Conservation (phyloP, 2,329 filamentous ascomycete genomes). For the Mariannaea sp. region DNA sequence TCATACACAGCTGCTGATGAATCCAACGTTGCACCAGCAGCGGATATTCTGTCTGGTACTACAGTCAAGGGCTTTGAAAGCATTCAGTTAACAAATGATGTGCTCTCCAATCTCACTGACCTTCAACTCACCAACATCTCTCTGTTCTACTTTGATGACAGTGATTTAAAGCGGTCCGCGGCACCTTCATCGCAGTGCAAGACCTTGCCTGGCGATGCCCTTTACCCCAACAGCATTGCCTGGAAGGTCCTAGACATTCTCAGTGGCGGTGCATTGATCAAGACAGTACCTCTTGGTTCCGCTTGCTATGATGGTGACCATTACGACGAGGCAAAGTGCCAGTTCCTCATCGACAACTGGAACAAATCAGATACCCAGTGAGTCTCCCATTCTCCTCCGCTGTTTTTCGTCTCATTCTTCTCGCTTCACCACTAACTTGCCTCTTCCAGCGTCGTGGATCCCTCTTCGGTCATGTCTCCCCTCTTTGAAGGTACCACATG, state of each 20-base stretch:
- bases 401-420: not conserved
- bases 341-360: conserved; percentile 37
- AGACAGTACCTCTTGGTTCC: conserved; percentile 40
- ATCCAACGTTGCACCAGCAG: conserved; percentile 33
- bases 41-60: conserved; percentile 9
- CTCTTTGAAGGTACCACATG: conserved; percentile 47
- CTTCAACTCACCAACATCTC: conserved; percentile 36
- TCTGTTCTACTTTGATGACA: conserved; percentile 40
- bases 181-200: conserved; percentile 36
- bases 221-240: conserved; percentile 34
- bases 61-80: conserved; percentile 25
- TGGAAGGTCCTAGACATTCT: conserved; percentile 44
- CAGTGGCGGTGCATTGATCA: conserved; percentile 38
- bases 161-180: conserved; percentile 25
- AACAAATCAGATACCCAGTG: conserved; percentile 26
- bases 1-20: conserved; percentile 23
- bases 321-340: conserved; percentile 38
- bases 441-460: conserved; percentile 44
- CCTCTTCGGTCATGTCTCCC: conserved; percentile 47
- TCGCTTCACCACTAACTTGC: not conserved
- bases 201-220: conserved; percentile 38
- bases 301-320: conserved; percentile 38
- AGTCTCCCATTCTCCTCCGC: conserved; percentile 1
- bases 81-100: conserved; percentile 41
- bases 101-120: conserved; percentile 38